A percentile compares a stretch with the other conserved stretches of the same genome.
These are phyloP conservation scores for Gnetum montanum DNA, from an alignment of 75 land plant species.

Conservation along the genomic window DNA sequence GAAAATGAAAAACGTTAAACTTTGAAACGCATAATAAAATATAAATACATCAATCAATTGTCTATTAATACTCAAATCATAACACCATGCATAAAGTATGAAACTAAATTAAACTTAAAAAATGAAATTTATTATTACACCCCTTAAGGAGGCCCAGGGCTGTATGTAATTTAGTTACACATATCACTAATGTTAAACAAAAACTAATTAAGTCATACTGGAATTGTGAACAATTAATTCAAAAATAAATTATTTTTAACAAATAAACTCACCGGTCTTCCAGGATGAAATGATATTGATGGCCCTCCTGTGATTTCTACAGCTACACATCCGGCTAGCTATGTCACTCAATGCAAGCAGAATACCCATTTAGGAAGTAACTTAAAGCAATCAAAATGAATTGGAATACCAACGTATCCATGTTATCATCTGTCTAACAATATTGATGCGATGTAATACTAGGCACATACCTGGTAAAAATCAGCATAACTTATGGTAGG, in stretches of 20 bases:
- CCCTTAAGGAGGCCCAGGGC: too few relatives aligned
- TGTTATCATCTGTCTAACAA: too few relatives aligned
- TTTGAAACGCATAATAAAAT: too few relatives aligned
- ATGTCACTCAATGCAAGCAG: neutral
- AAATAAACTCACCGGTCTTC: slow-evolving; percentile 20
- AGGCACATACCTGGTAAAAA: slow-evolving; percentile 16
- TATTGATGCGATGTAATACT: too few relatives aligned
- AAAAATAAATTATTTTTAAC: neutral
- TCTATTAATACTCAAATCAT: neutral
- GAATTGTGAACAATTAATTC: too few relatives aligned
- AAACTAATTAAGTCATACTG: too few relatives aligned
- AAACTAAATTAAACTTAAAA: too few relatives aligned
- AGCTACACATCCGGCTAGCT: slow-evolving; percentile 49
- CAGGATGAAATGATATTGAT: slow-evolving; percentile 35
- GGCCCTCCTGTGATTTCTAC: slow-evolving; percentile 48
- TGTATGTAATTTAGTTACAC: too few relatives aligned
- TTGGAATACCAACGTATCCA: neutral
- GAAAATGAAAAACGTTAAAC: too few relatives aligned
- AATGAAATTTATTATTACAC: too few relatives aligned
- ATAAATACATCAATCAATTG: neutral
- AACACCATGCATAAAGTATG: too few relatives aligned
- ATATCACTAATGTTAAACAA: too few relatives aligned
- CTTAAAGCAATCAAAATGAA: neutral
- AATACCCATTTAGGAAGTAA: neutral
- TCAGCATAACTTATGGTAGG: slow-evolving; percentile 35